phyloP scores from a whole-genome alignment of 140 eudicot genomes.

The Oenanthe javanica region DNA sequence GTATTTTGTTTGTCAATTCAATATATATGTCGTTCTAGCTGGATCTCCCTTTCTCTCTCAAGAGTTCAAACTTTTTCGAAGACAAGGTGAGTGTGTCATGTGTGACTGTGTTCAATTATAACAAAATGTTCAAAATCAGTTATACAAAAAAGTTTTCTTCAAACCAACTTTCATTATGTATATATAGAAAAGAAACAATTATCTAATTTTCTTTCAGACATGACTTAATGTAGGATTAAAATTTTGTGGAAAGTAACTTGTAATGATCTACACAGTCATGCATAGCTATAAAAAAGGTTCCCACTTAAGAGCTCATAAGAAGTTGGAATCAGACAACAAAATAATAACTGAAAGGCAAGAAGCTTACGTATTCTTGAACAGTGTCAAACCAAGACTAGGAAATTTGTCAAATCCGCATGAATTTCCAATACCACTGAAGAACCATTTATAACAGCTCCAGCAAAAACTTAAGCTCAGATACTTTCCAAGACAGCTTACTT shows the following conservation, averaged over 20 bases:
- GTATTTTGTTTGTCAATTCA: background rate
- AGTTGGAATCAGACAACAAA: background rate
- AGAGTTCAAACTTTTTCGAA: background rate
- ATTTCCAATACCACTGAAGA: slow-evolving; percentile 83
- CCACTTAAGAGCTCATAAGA: background rate
- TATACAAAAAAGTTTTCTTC: background rate
- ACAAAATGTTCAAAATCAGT: background rate
- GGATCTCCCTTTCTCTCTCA: background rate
- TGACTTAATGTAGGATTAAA: background rate
- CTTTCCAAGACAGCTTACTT: slow-evolving; percentile 80
- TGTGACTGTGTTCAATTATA: background rate
- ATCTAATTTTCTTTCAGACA: no score
- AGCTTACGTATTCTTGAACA: slow-evolving; percentile 64
- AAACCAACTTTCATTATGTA: background rate
- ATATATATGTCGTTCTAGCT: background rate
- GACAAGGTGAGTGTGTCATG: background rate
- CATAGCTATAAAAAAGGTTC: background rate
- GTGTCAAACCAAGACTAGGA: slow-evolving; percentile 75
- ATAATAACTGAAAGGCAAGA: slow-evolving; percentile 1
- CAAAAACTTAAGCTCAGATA: slow-evolving; percentile 70
- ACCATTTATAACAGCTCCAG: slow-evolving; percentile 95
- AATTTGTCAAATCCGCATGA: slow-evolving; percentile 83
- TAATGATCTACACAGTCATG: background rate
- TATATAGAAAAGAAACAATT: no score
- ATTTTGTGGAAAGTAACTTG: background rate